A percentile compares a stretch with the other conserved stretches of the same genome.
Conservation (phyloP, 495 filamentous ascomycete genomes). For the Hypoxylon fragiforme region DNA sequence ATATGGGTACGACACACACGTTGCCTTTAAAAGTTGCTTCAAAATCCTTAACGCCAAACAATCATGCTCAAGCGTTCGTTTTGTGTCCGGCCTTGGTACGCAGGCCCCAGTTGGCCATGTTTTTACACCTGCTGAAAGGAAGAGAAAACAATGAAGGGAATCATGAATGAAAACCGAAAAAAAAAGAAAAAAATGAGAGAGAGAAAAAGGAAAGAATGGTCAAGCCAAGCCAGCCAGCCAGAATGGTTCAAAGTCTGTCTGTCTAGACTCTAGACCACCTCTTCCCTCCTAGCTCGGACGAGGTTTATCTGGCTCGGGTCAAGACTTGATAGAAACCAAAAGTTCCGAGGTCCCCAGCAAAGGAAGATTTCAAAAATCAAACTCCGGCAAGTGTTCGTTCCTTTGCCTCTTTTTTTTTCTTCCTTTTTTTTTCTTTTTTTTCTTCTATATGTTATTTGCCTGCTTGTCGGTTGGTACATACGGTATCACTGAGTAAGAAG, state of each 20-base stretch:
- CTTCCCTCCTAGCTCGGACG: conserved; percentile 14
- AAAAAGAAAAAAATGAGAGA: background rate
- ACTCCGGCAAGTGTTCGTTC: conserved; percentile 6
- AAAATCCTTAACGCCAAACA: conserved; percentile 20
- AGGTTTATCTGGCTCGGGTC: background rate
- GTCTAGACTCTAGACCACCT: conserved; percentile 12
- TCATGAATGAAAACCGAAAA: no score
- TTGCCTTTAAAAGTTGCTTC: conserved; percentile 7
- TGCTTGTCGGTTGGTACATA: no score
- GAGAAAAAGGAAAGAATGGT: background rate
- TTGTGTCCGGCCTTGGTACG: conserved; percentile 14
- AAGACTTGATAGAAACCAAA: background rate
- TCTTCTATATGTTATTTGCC: background rate
- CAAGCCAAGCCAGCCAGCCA: conserved; percentile 20
- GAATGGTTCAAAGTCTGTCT: conserved; percentile 14
- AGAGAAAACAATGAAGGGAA: no score
- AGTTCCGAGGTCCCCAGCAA: conserved; percentile 2
- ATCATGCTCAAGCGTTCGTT: conserved; percentile 2
- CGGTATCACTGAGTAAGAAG: no score
- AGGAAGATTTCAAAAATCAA: conserved; percentile 3
- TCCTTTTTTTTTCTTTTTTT: background rate
- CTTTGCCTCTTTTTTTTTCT: background rate
- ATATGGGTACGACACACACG: conserved; percentile 26
- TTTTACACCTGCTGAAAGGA: conserved; percentile 4
- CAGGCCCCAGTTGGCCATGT: conserved; percentile 16